Conservation (phyloP, 495 filamentous ascomycete genomes). For the Immersiella caudata region DNA sequence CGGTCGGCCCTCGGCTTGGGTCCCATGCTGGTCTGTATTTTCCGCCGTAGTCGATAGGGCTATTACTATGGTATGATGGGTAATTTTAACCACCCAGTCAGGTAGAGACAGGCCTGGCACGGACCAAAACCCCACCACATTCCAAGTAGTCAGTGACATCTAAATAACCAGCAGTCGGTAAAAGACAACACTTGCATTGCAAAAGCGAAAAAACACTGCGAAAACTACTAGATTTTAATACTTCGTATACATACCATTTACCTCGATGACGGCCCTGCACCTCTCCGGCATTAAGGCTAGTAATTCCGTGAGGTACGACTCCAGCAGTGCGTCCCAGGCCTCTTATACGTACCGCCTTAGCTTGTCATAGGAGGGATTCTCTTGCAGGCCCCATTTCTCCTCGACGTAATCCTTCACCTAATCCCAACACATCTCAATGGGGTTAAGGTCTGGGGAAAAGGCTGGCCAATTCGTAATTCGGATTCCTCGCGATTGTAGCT, state of each 20-base stretch:
- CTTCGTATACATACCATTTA: slow-evolving; percentile 35
- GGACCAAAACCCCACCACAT: background rate
- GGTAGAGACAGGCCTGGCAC: background rate
- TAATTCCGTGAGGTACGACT: slow-evolving; percentile 25
- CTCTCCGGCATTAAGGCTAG: slow-evolving; percentile 29
- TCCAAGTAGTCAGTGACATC: background rate
- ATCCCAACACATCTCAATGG: slow-evolving; percentile 37
- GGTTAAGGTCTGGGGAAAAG: slow-evolving; percentile 33
- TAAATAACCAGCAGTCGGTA: background rate
- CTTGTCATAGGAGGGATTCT: slow-evolving; percentile 23
- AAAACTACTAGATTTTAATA: slow-evolving; percentile 14
- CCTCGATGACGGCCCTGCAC: slow-evolving; percentile 35
- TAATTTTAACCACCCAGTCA: background rate
- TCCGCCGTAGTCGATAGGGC: too few species aligned
- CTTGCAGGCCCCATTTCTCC: slow-evolving; percentile 20
- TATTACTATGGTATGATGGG: too few species aligned
- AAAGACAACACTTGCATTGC: background rate
- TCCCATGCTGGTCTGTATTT: too few species aligned
- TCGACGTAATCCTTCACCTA: slow-evolving; percentile 36
- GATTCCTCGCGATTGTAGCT: slow-evolving; percentile 22
- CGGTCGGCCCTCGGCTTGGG: too few species aligned
- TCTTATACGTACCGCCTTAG: slow-evolving; percentile 27
- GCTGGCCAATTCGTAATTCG: slow-evolving; percentile 29
- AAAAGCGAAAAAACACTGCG: background rate
- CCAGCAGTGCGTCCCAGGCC: slow-evolving; percentile 29